A percentile compares a stretch with the other conserved stretches of the same genome.
Conservation (phyloP, 2,329 filamentous ascomycete species). For the Cordyceps militaris region DNA sequence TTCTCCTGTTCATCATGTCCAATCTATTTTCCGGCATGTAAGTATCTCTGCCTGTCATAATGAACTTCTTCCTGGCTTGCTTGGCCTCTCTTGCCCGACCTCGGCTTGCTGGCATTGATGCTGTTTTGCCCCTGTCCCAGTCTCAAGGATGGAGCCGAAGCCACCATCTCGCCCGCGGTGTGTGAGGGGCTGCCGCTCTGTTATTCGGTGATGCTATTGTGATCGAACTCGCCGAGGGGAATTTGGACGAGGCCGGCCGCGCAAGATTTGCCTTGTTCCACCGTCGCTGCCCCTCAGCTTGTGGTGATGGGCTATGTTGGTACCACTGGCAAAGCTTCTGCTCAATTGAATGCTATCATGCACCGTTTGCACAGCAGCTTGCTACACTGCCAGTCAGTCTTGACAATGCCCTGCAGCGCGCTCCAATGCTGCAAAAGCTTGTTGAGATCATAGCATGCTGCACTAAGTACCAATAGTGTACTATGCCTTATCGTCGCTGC, state of each 20-base stretch:
- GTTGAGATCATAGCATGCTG: neutral
- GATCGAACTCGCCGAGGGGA: neutral
- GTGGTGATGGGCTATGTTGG: neutral
- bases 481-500: neutral
- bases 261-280: neutral
- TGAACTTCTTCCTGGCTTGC: neutral
- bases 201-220: neutral
- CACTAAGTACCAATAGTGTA: neutral
- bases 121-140: neutral
- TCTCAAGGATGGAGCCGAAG: neutral
- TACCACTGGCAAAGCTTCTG: neutral
- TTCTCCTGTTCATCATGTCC: slow-evolving; percentile 14
- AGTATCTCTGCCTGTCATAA: slow-evolving; percentile 5
- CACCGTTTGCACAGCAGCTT: neutral
- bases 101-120: neutral
- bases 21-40: slow-evolving; percentile 16
- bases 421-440: neutral
- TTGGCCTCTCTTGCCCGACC: neutral
- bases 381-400: neutral
- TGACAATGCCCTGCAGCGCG: neutral
- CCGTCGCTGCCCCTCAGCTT: neutral
- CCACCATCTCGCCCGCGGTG: slow-evolving; percentile 11
- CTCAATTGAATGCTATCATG: neutral
- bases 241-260: neutral
- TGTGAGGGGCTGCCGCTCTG: slow-evolving; percentile 6